phyloP scores from a whole-genome alignment of 805 yeast species.

The Yamadazyma olivae region DNA sequence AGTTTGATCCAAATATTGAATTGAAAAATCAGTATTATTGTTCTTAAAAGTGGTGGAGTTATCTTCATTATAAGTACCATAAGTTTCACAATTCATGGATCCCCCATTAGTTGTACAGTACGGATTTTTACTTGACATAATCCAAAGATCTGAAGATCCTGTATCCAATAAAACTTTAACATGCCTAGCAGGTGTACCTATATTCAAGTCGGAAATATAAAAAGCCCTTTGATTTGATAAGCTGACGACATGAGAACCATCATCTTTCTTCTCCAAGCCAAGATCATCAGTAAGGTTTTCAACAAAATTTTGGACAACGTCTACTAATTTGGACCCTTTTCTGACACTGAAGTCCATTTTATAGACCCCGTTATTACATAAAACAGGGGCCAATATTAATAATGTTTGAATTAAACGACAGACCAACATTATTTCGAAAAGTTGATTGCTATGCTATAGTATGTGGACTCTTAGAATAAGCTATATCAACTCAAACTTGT shows the following conservation, averaged over 20 bases:
- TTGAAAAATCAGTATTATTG: constrained; percentile 38
- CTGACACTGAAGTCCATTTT: constrained; percentile 23
- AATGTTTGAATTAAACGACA: constrained; percentile 2
- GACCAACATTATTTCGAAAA: constrained; percentile 1
- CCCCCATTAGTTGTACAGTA: constrained; percentile 23
- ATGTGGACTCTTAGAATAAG: no score
- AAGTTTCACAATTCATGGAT: constrained; percentile 16
- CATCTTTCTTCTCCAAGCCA: constrained; percentile 1
- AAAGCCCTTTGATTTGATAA: constrained; percentile 25
- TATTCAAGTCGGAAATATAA: constrained; percentile 23
- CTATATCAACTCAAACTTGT: no score
- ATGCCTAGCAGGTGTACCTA: constrained; percentile 27
- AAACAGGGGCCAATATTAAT: constrained; percentile 6
- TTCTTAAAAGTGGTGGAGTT: constrained; percentile 29
- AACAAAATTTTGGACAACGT: constrained; percentile 16
- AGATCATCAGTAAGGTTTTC: constrained; percentile 5
- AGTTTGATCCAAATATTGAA: constrained; percentile 48
- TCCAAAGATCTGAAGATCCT: constrained; percentile 43
- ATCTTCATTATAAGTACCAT: constrained; percentile 37
- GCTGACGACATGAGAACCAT: constrained; percentile 8
- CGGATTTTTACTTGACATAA: constrained; percentile 27
- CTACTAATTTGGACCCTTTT: constrained; percentile 17
- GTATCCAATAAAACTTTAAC: constrained; percentile 37
- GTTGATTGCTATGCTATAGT: no score
- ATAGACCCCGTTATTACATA: constrained; percentile 18